These are phyloP conservation scores for Akanthomyces uredinophilus DNA, from an alignment of 2,329 filamentous ascomycete genomes.

Conservation along the genomic window DNA sequence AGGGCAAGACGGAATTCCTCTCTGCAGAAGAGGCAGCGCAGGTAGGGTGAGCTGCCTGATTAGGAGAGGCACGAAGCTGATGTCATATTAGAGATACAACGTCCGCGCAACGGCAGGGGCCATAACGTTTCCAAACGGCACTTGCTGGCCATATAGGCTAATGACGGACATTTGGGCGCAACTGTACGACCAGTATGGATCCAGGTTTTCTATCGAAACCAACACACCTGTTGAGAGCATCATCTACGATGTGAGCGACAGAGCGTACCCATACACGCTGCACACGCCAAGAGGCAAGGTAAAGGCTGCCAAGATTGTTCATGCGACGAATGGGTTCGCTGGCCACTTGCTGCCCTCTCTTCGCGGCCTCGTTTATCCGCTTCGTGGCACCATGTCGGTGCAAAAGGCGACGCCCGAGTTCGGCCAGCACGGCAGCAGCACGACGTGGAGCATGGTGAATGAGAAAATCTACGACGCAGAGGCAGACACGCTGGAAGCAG, in stretches of 20 bases:
- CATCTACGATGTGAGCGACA: not conserved
- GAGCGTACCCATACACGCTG: slow-evolving; percentile 24
- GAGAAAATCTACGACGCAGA: slow-evolving; percentile 40
- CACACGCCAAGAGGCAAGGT: slow-evolving; percentile 33
- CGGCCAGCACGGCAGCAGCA: not conserved
- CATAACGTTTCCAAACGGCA: slow-evolving; percentile 25
- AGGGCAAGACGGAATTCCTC: not conserved
- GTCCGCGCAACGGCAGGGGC: slow-evolving; percentile 18
- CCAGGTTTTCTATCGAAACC: slow-evolving; percentile 26
- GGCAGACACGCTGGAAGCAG: slow-evolving; percentile 32
- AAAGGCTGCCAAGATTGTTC: slow-evolving; percentile 29
- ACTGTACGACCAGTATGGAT: slow-evolving; percentile 24
- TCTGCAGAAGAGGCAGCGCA: slow-evolving; percentile 18
- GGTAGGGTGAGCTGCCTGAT: not conserved
- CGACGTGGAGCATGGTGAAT: slow-evolving; percentile 34
- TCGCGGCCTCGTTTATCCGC: slow-evolving; percentile 31
- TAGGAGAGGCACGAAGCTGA: not conserved
- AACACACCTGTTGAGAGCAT: slow-evolving; percentile 26
- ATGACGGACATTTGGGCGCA: slow-evolving; percentile 29
- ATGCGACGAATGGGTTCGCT: slow-evolving; percentile 39
- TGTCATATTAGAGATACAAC: slow-evolving; percentile 20
- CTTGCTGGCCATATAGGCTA: slow-evolving; percentile 36
- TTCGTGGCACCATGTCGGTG: slow-evolving; percentile 39
- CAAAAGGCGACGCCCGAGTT: slow-evolving; percentile 26
- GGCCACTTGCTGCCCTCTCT: slow-evolving; percentile 37